Percentiles rank a stretch among this genome's conserved stretches.
Conservation (phyloP, 257 asterid genomes). For the Fraxinus excelsior region DNA sequence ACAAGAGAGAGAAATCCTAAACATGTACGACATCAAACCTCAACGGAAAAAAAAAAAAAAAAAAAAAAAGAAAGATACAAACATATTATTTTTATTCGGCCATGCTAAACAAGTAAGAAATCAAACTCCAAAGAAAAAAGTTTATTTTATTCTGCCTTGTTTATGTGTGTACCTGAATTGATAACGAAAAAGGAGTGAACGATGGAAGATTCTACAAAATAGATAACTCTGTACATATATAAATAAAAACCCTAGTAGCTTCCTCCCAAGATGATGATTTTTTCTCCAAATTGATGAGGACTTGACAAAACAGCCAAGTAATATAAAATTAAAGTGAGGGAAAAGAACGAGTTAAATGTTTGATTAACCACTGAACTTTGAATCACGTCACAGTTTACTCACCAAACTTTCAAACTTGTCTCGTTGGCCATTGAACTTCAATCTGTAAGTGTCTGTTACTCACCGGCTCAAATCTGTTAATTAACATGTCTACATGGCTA, state of each 20-base stretch:
- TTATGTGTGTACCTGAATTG: constrained; percentile 21
- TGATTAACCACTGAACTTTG: too few relatives aligned
- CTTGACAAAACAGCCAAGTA: constrained; percentile 24
- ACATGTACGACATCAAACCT: not conserved
- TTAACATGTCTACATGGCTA: too few relatives aligned
- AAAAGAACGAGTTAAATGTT: too few relatives aligned
- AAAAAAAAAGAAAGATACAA: too few relatives aligned
- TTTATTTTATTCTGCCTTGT: not conserved
- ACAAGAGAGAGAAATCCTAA: not conserved
- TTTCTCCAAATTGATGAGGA: constrained; percentile 13
- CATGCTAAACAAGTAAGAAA: not conserved
- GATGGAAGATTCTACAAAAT: constrained; percentile 17
- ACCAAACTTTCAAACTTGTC: too few relatives aligned
- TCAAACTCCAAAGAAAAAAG: not conserved
- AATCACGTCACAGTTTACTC: too few relatives aligned
- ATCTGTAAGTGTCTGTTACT: too few relatives aligned
- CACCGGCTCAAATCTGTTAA: too few relatives aligned
- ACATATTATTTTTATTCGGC: not conserved
- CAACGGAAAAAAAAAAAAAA: too few relatives aligned
- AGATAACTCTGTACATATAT: too few relatives aligned
- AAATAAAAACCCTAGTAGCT: constrained; percentile 22
- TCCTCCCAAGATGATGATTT: constrained; percentile 29
- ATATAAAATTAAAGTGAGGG: not conserved
- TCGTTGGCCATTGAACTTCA: too few relatives aligned
- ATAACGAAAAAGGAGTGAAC: constrained; percentile 1